Percentiles rank a stretch among this genome's conserved stretches.
Conservation (phyloP, 106 monocot species). For the Phalaenopsis equestris region DNA sequence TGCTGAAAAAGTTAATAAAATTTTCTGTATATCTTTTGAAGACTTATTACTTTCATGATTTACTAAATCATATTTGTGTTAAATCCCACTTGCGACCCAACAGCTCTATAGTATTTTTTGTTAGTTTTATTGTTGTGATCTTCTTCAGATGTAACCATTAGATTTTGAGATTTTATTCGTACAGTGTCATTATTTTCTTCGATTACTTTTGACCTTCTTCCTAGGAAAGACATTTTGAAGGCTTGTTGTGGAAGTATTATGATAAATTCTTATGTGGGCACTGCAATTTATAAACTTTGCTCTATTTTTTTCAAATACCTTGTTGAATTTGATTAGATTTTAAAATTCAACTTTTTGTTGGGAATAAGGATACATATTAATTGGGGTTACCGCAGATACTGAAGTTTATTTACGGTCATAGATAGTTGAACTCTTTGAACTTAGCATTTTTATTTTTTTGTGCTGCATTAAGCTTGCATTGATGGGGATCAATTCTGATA, state of each 20-base stretch:
- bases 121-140: neutral
- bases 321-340: neutral
- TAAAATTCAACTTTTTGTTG: neutral
- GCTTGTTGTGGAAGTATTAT: neutral
- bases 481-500: constrained; percentile 9
- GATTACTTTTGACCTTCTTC: neutral
- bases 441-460: neutral
- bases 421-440: neutral
- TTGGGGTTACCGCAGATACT: neutral
- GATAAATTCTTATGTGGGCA: neutral
- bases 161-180: neutral
- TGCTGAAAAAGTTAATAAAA: too few species aligned
- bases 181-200: neutral
- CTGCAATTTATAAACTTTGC: neutral
- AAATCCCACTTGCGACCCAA: too few species aligned
- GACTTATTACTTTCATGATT: too few species aligned
- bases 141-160: neutral
- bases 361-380: neutral
- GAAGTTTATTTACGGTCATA: neutral
- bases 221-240: neutral
- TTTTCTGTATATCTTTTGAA: too few species aligned
- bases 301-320: neutral
- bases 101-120: too few species aligned
- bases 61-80: too few species aligned
- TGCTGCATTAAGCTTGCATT: neutral